Percentiles rank a stretch among this genome's conserved stretches.
These are phyloP conservation scores for Holtermannia corniformis DNA, from an alignment of 768 basidiomycete genomes.

Conservation along the genomic window DNA sequence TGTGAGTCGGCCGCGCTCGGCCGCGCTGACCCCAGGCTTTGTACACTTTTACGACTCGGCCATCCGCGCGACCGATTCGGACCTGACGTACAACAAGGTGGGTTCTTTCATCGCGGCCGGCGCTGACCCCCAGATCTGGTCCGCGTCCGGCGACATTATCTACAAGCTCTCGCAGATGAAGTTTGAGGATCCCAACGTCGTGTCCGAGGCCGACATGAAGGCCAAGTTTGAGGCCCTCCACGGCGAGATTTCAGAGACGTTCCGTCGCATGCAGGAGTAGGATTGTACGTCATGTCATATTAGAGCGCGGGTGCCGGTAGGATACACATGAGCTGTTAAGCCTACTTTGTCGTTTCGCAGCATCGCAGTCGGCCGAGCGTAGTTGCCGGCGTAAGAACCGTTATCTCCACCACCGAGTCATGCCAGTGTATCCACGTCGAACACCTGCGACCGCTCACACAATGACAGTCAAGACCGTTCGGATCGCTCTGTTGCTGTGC, in stretches of 20 bases:
- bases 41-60: conserved; percentile 90
- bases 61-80: conserved; percentile 69
- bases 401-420: too few species aligned
- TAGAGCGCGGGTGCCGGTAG: not conserved
- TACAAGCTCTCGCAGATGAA: conserved; percentile 99
- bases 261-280: conserved; percentile 44
- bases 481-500: too few species aligned
- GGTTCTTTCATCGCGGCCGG: conserved; percentile 1
- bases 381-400: too few species aligned
- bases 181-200: conserved; percentile 84
- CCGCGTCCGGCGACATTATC: conserved; percentile 74
- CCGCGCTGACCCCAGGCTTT: conserved; percentile 50
- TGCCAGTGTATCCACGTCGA: too few species aligned
- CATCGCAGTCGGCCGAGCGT: too few species aligned
- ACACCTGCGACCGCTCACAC: too few species aligned
- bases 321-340: too few species aligned
- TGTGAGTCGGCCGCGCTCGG: not conserved
- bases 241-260: conserved; percentile 82
- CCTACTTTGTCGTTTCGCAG: too few species aligned
- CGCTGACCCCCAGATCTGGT: conserved; percentile 59
- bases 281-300: not conserved
- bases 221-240: conserved; percentile 72
- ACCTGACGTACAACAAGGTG: conserved; percentile 45
- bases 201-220: conserved; percentile 74
- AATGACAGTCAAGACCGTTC: too few species aligned